Percentiles rank a stretch among this genome's conserved stretches.
Conservation (phyloP, 2,329 filamentous ascomycete genomes). For the Fusarium sp. region DNA sequence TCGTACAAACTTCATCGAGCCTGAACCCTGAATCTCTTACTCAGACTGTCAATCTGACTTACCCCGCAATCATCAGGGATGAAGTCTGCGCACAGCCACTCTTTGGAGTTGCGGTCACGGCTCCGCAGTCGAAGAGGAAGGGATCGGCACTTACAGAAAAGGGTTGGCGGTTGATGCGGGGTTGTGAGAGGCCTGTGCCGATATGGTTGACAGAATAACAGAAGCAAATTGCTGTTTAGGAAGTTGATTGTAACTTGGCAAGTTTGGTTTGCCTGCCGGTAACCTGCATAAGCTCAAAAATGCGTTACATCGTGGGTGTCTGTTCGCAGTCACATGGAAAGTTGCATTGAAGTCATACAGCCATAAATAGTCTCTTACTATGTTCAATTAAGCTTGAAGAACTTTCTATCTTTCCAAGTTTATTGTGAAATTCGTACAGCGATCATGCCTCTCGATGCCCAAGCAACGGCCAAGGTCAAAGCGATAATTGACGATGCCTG, state of each 20-base stretch:
- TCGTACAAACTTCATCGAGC: not conserved
- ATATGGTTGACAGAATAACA: not conserved
- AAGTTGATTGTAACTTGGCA: not conserved
- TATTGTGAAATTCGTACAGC: not conserved
- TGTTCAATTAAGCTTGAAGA: not conserved
- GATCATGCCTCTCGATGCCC: slow-evolving; percentile 34
- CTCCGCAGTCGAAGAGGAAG: not conserved
- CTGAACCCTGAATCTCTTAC: not conserved
- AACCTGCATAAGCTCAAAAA: not conserved
- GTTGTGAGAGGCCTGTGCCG: not conserved
- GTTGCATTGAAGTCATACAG: not conserved
- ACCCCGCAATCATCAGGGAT: not conserved
- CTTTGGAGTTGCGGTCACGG: not conserved
- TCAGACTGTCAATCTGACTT: not conserved
- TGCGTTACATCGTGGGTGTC: not conserved
- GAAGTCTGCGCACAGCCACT: not conserved
- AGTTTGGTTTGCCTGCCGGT: not conserved
- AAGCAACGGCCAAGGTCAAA: slow-evolving; percentile 27
- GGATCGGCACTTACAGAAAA: not conserved
- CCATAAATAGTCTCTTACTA: not conserved
- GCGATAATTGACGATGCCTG: slow-evolving; percentile 52
- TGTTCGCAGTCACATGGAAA: not conserved
- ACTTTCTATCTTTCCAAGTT: fast-evolving
- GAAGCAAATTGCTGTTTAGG: not conserved
- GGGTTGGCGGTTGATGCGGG: not conserved